Percentiles rank a stretch among this genome's conserved stretches.
These are phyloP conservation scores for Heterobasidion irregulare DNA, from an alignment of 1,284 basidiomycete species.

Conservation along the genomic window DNA sequence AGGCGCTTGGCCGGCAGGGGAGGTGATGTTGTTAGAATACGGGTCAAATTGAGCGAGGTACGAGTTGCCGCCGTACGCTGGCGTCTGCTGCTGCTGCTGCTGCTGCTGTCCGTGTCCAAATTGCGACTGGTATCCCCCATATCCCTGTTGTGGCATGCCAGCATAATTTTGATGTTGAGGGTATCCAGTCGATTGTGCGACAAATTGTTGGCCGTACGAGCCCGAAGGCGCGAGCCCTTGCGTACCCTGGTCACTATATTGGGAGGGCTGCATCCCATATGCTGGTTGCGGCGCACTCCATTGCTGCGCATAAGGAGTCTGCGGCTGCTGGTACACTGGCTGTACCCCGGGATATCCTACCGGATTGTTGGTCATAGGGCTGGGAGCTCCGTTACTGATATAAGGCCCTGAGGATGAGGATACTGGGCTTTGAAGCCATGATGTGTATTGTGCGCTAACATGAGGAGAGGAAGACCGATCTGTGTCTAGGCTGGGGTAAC, in stretches of 20 bases:
- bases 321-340: constrained; percentile 13
- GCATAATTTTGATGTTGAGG: constrained; percentile 16
- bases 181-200: constrained; percentile 14
- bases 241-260: not conserved
- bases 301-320: constrained; percentile 12
- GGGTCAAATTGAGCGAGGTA: constrained; percentile 29
- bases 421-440: constrained; percentile 2
- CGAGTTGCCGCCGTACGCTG: constrained; percentile 16
- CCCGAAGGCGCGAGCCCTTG: constrained; percentile 22
- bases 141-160: constrained; percentile 12
- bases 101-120: constrained; percentile 13
- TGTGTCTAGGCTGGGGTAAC: constrained; percentile 24
- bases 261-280: constrained; percentile 8
- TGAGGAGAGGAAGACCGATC: constrained; percentile 9
- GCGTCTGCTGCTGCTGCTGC: constrained; percentile 17
- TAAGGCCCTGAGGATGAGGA: not conserved
- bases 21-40: constrained; percentile 11
- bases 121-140: constrained; percentile 2
- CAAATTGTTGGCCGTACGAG: constrained; percentile 26
- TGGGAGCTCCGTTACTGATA: not conserved
- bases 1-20: not conserved
- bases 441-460: constrained; percentile 17
- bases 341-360: constrained; percentile 12
- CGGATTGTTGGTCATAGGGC: not conserved
- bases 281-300: constrained; percentile 18